Conservation (phyloP, 83 land plant genomes). For the Isoetes engelmannii region DNA sequence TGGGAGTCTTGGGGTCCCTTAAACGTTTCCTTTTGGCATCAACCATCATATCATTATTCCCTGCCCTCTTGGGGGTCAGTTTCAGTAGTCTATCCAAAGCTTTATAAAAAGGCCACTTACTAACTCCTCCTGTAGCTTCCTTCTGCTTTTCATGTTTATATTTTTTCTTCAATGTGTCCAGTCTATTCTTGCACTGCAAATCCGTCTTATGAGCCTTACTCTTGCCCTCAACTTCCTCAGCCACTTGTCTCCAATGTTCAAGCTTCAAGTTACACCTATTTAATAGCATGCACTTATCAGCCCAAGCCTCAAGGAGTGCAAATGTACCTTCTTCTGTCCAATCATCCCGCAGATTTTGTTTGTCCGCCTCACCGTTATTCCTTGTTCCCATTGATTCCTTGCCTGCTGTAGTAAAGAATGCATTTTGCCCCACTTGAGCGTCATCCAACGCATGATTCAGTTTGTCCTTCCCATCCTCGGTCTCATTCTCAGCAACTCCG, state of each 20-base stretch:
- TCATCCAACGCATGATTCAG: not conserved
- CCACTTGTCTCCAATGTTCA: conserved; percentile 9
- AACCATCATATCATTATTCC: not conserved
- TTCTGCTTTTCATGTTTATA: conserved; percentile 14
- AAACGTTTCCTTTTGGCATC: not conserved
- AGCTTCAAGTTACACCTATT: conserved; percentile 6
- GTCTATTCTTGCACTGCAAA: conserved; percentile 14
- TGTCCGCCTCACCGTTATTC: not conserved
- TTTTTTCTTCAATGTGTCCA: conserved; percentile 15
- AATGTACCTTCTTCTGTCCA: conserved; percentile 7
- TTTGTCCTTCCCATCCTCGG: not conserved
- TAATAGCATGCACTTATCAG: conserved; percentile 2
- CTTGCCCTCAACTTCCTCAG: conserved; percentile 2
- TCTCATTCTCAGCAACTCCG: not conserved
- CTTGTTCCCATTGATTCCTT: not conserved
- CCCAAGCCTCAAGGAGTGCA: conserved; percentile 11
- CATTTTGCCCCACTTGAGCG: not conserved
- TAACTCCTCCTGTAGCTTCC: not conserved
- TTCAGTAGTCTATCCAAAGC: not conserved
- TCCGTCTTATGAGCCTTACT: conserved; percentile 12
- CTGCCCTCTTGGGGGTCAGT: not conserved
- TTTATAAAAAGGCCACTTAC: conserved; percentile 12
- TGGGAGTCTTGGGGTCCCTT: conserved; percentile 4
- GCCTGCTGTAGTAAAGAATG: not conserved
- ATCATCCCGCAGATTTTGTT: conserved; percentile 6